phyloP scores from a whole-genome alignment of 495 filamentous ascomycete species.

The Beverwykella pulmonaria region DNA sequence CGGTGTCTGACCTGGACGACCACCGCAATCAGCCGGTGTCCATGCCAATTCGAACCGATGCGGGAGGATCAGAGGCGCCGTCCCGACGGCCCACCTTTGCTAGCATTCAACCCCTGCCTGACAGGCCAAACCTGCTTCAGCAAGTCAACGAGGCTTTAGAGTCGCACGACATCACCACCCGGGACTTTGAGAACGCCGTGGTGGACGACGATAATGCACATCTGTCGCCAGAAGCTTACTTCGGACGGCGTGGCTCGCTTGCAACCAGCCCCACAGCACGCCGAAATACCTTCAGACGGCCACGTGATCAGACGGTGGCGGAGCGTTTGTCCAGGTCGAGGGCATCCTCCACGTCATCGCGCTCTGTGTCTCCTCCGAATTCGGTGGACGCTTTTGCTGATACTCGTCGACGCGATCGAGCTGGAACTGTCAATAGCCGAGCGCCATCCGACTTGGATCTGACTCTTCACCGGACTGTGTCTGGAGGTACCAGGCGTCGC shows the following conservation, averaged over 20 bases:
- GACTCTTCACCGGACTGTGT: constrained; percentile 70
- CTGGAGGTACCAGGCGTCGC: constrained; percentile 63
- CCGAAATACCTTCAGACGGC: constrained; percentile 44
- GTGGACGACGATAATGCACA: constrained; percentile 70
- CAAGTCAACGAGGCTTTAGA: constrained; percentile 56
- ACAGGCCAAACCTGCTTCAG: constrained; percentile 51
- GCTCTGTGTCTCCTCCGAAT: constrained; percentile 86
- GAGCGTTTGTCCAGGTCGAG: constrained; percentile 52
- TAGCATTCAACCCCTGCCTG: constrained; percentile 40
- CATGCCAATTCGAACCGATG: constrained; percentile 62
- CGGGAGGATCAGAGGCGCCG: constrained; percentile 48
- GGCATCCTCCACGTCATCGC: constrained; percentile 61
- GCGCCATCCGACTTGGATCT: constrained; percentile 59
- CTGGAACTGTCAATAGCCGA: constrained; percentile 65
- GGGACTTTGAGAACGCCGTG: constrained; percentile 81
- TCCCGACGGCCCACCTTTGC: constrained; percentile 47
- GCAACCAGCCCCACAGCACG: constrained; percentile 25
- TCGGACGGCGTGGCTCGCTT: constrained; percentile 26
- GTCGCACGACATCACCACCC: constrained; percentile 44
- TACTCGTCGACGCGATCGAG: constrained; percentile 66
- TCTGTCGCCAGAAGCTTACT: constrained; percentile 39
- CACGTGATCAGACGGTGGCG: constrained; percentile 48
- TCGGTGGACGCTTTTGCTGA: constrained; percentile 98
- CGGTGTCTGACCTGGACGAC: constrained; percentile 88
- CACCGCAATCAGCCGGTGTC: constrained; percentile 79